Conservation (phyloP, 2,329 filamentous ascomycete species). For the Onygenales sp. region DNA sequence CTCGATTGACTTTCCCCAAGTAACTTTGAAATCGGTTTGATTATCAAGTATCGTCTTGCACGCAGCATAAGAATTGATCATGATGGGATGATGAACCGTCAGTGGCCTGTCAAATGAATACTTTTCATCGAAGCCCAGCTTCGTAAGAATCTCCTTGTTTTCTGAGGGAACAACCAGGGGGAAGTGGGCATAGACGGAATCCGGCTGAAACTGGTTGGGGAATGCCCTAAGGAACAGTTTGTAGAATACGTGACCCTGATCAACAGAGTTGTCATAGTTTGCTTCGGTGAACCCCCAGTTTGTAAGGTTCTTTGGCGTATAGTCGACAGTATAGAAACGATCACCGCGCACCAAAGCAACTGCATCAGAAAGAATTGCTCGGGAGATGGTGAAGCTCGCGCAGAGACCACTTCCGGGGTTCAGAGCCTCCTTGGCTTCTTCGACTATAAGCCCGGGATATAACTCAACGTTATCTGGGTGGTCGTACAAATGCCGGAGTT, state of each 20-base stretch:
- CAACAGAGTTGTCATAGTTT: conserved; percentile 18
- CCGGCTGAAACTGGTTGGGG: conserved; percentile 17
- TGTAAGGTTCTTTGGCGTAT: conserved; percentile 23
- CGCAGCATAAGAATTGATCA: conserved; percentile 10
- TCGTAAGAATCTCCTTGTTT: conserved; percentile 17
- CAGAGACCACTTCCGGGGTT: conserved; percentile 27
- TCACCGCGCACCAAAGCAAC: conserved; percentile 34
- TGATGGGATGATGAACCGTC: conserved; percentile 6
- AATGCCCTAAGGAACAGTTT: conserved; percentile 20
- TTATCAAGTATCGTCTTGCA: conserved; percentile 14
- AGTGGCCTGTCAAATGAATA: conserved; percentile 15
- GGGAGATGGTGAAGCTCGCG: conserved; percentile 29
- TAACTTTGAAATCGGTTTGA: conserved; percentile 16
- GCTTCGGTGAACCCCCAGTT: conserved; percentile 32
- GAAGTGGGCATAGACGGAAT: conserved; percentile 19
- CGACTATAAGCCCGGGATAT: conserved; percentile 56
- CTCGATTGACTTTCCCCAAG: conserved; percentile 14
- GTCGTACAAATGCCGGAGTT: conserved; percentile 51
- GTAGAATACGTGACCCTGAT: conserved; percentile 20
- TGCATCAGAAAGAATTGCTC: conserved; percentile 34
- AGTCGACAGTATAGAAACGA: conserved; percentile 28
- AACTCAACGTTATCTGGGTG: conserved; percentile 59
- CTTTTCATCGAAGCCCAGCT: conserved; percentile 11
- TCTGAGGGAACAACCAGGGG: conserved; percentile 18
- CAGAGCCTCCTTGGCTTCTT: conserved; percentile 27